Evolutionary conservation across 129 eudicot species (phyloP).

Genomic region (Solidago caesia): DNA sequence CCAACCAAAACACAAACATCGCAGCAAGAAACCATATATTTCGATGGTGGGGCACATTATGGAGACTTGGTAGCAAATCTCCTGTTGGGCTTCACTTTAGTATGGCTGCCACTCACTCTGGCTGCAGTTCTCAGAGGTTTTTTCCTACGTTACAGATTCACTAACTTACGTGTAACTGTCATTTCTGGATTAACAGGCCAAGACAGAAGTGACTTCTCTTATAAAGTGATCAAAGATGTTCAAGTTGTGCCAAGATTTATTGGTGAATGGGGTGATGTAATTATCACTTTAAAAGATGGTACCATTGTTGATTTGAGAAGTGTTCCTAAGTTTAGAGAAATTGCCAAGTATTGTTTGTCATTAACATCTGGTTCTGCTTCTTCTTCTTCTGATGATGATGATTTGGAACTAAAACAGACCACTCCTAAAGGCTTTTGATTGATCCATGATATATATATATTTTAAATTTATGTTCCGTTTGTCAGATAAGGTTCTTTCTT

Average conservation of each 20-base stretch:
- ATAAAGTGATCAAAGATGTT: constrained; percentile 75
- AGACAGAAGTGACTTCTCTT: constrained; percentile 88
- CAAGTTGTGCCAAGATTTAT: constrained; percentile 95
- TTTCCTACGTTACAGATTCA: constrained; percentile 80
- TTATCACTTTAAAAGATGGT: constrained; percentile 86
- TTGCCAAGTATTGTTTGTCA: constrained; percentile 80
- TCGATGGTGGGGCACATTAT: constrained; percentile 97
- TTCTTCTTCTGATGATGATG: no score
- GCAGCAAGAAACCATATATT: constrained; percentile 69
- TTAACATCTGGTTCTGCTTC: constrained; percentile 39
- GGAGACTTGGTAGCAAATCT: constrained; percentile 89
- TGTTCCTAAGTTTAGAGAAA: constrained; percentile 91
- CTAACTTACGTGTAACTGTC: constrained; percentile 80
- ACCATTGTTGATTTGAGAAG: constrained; percentile 93
- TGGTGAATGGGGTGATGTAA: constrained; percentile 98
- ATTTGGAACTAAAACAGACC: no score
- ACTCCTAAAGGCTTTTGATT: no score
- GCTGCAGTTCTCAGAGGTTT: constrained; percentile 93
- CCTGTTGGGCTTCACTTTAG: constrained; percentile 84
- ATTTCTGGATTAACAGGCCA: constrained; percentile 92
- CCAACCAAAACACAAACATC: constrained; percentile 46
- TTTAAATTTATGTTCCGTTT: no score
- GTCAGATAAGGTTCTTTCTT: no score
- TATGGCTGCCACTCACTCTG: constrained; percentile 88
- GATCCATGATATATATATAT: no score